These are phyloP conservation scores for Cicer pinnatifidum DNA, from an alignment of 306 rosid species.

Conservation along the genomic window DNA sequence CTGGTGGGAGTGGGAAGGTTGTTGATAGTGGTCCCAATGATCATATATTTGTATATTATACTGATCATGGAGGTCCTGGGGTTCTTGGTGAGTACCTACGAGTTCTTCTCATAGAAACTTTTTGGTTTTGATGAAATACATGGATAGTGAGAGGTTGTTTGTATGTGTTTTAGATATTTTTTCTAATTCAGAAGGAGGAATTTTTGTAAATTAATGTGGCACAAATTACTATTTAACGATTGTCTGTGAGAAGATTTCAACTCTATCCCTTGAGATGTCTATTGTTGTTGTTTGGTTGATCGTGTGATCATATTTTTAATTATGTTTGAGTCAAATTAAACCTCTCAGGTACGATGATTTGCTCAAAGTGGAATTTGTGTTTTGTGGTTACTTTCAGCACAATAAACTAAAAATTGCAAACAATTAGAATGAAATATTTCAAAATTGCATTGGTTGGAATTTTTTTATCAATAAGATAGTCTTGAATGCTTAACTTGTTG, in stretches of 20 bases:
- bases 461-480: background rate
- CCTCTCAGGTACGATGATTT: background rate
- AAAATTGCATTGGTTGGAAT: background rate
- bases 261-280: background rate
- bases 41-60: conserved; percentile 81
- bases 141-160: conserved; percentile 25
- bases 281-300: conserved; percentile 25
- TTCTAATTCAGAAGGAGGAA: too few species aligned
- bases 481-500: background rate
- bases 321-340: conserved; percentile 8
- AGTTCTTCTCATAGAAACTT: conserved; percentile 21
- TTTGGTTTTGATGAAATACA: conserved; percentile 13
- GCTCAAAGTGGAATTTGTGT: conserved; percentile 8
- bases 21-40: conserved; percentile 93
- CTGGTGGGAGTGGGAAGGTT: conserved; percentile 94
- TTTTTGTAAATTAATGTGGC: too few species aligned
- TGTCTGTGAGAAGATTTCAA: too few species aligned
- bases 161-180: background rate
- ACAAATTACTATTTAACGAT: too few species aligned
- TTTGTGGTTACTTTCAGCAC: conserved; percentile 3
- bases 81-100: conserved; percentile 76
- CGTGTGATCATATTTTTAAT: conserved; percentile 31
- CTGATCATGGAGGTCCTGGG: conserved; percentile 98
- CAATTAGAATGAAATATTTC: conserved; percentile 1
- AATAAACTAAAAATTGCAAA: conserved; percentile 6